Base-by-base conservation (phyloP, 257 asterid genomes). In the Petunia axillaris region DNA sequence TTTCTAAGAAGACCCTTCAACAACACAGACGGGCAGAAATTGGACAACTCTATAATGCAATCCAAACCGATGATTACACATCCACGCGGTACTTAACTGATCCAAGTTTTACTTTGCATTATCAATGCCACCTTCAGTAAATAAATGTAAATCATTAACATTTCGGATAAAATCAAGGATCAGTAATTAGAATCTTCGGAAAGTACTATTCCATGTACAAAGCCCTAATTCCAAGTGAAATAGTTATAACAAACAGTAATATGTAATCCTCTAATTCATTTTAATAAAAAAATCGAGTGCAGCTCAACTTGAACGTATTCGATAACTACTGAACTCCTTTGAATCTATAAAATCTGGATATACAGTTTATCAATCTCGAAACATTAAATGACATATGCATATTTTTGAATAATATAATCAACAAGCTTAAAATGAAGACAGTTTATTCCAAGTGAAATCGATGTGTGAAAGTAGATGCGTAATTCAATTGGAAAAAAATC, bases 1-100 rank as follows among this genome's bases (percentile, higher is more conserved):
- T 63, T 59, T 81, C 64, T 67, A 57, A 11, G 82, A 79, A 77
- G 84, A 82, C 79, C 85, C 83, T 79, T 68, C 83, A 16, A 68
- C 44, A 78, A 48, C 63, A 62, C 59, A 46, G 37, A 3, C 35
- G 55, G 37, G n/a, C 43, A 62, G 25, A 35, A 76, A 48, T 44
- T 36, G 68, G 80, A 59, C 71, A 71, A 59, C 71, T 77, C 6
- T 77, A 77, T 14, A 16, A 57, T 77, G 58, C 71, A 77, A 80
- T 81, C 75, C 81, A 60, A 81, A 78, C 64, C 8, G 13, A 66
- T 57, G 58, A 74, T 83, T 46, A 60, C 53, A 55, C 3, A 75
- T 65, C 78, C 50, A 75, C 55, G 46, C 64, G 77, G 40, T 11
- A 10, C 80, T 81, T 60, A 81, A 71, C 77, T 38, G 63, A 71